Base-by-base conservation (phyloP, 441 rosid species). In the Gossypium davidsonii region DNA sequence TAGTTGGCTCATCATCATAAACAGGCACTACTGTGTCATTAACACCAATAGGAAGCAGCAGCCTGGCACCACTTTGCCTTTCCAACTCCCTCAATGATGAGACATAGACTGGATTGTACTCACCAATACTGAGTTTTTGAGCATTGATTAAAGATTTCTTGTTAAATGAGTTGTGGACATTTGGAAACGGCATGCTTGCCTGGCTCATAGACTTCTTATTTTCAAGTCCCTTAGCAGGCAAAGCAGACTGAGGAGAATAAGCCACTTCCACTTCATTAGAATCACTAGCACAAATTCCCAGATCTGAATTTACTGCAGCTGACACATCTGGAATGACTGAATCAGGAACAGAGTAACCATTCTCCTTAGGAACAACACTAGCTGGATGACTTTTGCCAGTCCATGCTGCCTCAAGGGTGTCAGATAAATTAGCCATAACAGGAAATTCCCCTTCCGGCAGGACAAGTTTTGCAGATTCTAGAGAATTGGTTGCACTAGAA, bases 331-430 rank as follows among this genome's bases (percentile, higher is more conserved):
- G 52, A 55, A 25, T 64, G 34, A 53, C 51, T 72, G 81, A 76
- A 75, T 79, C 79, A 71, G 80, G 77, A 79, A 76, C 64, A 65
- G 80, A 73, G 72, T 46, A 66, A 61, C 74, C 84, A 73, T 82
- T 79, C 74, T 74, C 86, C 59, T 80, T 80, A 74, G 79, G 51
- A 31, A 65, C 62, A 74, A 75, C 65, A 74, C 82, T 85, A 67
- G 78, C 61, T 28, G 83, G 82, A 69, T 74, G 71, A 75, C 82
- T 84, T 74, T 85, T 83, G 25, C 89, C 97, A 8, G 85, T 89
- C 96, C 97, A 91, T 62, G 96, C 92, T 34, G 95, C 95, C 74
- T 88, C 97, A 75, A 84, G 89, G 67, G 85, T 86, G 70, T 89
- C 88, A 52, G 93, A 85, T 76, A 90, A 83, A 81, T 84, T 82